Conservation (phyloP, 129 eudicot species). For the Pulicaria dysenterica region DNA sequence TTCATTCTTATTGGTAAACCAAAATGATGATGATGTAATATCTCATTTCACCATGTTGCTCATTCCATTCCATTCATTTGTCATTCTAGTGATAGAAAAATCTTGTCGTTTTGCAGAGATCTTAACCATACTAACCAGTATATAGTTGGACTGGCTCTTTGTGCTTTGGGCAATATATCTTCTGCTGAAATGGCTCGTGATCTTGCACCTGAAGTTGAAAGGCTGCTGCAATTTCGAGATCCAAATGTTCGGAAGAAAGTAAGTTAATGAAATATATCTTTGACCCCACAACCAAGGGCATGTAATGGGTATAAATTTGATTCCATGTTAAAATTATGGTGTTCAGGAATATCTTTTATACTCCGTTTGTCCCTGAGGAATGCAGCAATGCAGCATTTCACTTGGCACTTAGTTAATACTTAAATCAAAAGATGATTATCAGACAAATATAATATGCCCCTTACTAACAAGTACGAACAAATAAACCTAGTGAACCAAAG, state of each 20-base stretch:
- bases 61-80: no score
- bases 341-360: constrained; percentile 9
- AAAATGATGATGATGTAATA: no score
- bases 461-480: constrained; percentile 11
- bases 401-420: not conserved
- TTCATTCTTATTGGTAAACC: no score
- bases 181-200: constrained; percentile 99
- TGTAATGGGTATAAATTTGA: not conserved
- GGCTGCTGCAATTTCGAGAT: constrained; percentile 92
- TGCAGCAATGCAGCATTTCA: not conserved
- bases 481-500: not conserved
- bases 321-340: not conserved
- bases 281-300: constrained; percentile 15
- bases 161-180: constrained; percentile 94
- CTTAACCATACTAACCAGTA: constrained; percentile 87
- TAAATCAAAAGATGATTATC: not conserved
- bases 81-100: not conserved
- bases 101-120: constrained; percentile 53
- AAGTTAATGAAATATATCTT: constrained; percentile 31
- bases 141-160: constrained; percentile 96
- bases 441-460: constrained; percentile 1
- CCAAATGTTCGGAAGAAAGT: constrained; percentile 98
- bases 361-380: not conserved
- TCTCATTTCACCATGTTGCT: no score
- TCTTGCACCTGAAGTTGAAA: constrained; percentile 97